These are phyloP conservation scores for Acanthamoeba lenticulata DNA, from an alignment of 208 protist species.

Conservation along the genomic window DNA sequence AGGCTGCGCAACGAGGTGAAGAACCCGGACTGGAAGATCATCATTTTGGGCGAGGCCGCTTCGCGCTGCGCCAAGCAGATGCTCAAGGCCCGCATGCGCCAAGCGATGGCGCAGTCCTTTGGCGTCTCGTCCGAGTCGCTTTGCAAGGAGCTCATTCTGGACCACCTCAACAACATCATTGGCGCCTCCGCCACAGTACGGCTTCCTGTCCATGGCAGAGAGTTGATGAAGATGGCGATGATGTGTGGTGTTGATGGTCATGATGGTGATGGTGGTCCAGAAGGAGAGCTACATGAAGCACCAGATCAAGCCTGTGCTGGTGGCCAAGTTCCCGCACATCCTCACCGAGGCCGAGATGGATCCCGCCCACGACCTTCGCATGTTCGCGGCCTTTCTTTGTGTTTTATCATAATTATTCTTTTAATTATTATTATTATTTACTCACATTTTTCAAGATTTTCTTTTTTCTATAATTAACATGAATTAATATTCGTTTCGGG, in stretches of 20 bases:
- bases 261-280: neutral
- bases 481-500: no score
- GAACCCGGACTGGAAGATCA: neutral
- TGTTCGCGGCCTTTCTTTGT: neutral
- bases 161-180: slow-evolving; percentile 40
- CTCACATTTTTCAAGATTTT: no score
- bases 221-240: no score
- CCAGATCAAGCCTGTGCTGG: neutral
- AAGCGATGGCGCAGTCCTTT: neutral
- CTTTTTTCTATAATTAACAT: no score
- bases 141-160: slow-evolving; percentile 1
- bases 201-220: no score
- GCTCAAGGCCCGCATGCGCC: neutral
- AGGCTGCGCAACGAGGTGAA: neutral
- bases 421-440: neutral
- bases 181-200: neutral
- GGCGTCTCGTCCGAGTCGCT: slow-evolving; percentile 41
- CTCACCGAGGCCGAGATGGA: neutral
- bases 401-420: neutral
- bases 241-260: neutral
- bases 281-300: neutral
- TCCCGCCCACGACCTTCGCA: neutral
- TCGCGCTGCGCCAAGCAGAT: slow-evolving; percentile 13
- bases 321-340: neutral
- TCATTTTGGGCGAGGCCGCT: neutral